Evolutionary conservation across 257 asterid species (phyloP), one percentile per base, ranked within the genome.

Genomic region (Fraxinus americana): DNA sequence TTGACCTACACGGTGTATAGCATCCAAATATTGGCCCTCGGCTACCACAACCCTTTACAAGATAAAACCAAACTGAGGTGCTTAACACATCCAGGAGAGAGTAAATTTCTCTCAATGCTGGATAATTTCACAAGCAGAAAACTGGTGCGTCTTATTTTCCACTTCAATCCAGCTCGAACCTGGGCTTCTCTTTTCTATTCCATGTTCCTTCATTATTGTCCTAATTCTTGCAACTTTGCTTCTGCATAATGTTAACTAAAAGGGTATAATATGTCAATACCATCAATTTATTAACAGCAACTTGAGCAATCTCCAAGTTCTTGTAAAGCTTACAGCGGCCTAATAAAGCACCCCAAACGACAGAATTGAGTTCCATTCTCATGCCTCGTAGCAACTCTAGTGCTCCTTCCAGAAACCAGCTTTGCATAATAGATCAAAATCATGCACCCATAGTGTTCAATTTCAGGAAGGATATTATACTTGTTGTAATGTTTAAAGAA

Each of bases 371-470:
- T 57, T 87, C 83, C 88, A 89, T 83, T 74, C 80, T 86, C 97
- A 91, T 94, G 85, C 84, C 83, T 81, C 75, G 80, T 76, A 92
- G 89, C 81, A 92, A 74, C 43, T 72, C 85, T 5, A 91, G 75
- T 23, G 97, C 96, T 79, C 92, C 97, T 75, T 89, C 96, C 35
- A 91, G 86, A 90, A 86, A 78, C 97, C 97, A 23, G 91, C 94
- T 81, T 87, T 87, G 72, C 92, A 83, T 52, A 94, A 85, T 41
- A 92, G 94, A 82, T 91, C 94, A 57, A 34, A 34, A 92, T 90
- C 90, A 91, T 87, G 91, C 98, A 91, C 27, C 97, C 98, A 5
- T 91, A 94, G 82, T 92, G 97, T 75, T 89, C 91, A 68, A 89
- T 87, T 82, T 83, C 90, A 27, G 97, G 96, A 81, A 73, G 71